A percentile compares a stretch with the other conserved stretches of the same genome.
Conservation (phyloP, 768 basidiomycete species). For the Calocybe gangraenosa region DNA sequence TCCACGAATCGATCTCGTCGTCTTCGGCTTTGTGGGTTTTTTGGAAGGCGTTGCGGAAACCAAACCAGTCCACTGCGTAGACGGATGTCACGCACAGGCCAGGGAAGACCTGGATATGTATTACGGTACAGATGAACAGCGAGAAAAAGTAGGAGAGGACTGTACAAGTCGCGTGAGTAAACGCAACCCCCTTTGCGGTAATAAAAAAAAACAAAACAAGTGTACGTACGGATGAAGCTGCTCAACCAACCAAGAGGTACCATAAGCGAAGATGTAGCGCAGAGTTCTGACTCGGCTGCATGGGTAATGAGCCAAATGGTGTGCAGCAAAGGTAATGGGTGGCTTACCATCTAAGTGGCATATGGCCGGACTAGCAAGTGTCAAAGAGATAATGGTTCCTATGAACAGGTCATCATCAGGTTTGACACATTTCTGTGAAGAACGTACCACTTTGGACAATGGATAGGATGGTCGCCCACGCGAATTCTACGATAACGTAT, state of each 20-base stretch:
- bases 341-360: slow-evolving; percentile 16
- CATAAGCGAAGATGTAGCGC: slow-evolving; percentile 45
- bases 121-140: slow-evolving; percentile 41
- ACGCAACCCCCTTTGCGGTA: neutral
- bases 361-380: slow-evolving; percentile 34
- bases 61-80: slow-evolving; percentile 58
- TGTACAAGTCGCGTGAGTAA: slow-evolving; percentile 16
- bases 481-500: slow-evolving; percentile 47
- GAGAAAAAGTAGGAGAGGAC: slow-evolving; percentile 54
- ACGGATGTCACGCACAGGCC: slow-evolving; percentile 52
- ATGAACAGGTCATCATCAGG: neutral
- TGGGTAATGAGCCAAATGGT: slow-evolving; percentile 3
- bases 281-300: slow-evolving; percentile 37
- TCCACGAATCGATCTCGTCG: slow-evolving; percentile 8
- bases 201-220: slow-evolving; percentile 1
- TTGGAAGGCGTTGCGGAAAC: slow-evolving; percentile 2
- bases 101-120: slow-evolving; percentile 39
- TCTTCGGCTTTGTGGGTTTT: neutral
- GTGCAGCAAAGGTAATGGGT: neutral
- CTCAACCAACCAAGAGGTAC: slow-evolving; percentile 45
- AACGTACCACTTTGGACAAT: slow-evolving; percentile 47
- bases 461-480: slow-evolving; percentile 48
- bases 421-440: neutral
- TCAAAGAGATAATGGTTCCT: slow-evolving; percentile 49
- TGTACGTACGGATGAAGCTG: slow-evolving; percentile 44